Conservation (phyloP, 202 grass and related monocot species). For the Setaria italica region DNA sequence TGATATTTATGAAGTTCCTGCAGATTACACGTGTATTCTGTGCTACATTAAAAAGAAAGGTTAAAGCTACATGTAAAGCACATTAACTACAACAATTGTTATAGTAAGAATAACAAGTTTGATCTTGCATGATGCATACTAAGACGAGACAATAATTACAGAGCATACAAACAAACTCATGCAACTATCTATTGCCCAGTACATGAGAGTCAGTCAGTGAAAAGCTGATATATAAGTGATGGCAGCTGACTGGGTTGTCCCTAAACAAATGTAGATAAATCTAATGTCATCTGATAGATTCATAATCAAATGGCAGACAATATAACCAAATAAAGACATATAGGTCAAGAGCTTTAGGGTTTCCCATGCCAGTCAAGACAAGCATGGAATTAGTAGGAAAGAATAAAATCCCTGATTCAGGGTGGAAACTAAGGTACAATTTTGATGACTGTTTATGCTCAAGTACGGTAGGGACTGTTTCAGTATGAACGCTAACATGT, state of each 20-base stretch:
- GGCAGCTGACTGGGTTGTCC: not conserved
- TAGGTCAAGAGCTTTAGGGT: not conserved
- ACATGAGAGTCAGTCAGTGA: not conserved
- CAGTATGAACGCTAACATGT: not conserved
- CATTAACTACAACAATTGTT: not conserved
- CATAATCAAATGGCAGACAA: not conserved
- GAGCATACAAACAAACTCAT: not conserved
- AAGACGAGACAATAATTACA: not conserved
- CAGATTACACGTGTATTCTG: not conserved
- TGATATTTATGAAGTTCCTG: not conserved
- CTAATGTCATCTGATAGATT: not conserved
- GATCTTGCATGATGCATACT: not conserved
- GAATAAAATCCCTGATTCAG: not conserved
- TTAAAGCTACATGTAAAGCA: not conserved
- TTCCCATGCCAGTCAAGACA: slow-evolving; percentile 8
- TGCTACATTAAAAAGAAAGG: not conserved
- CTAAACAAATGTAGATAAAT: not conserved
- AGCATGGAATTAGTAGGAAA: slow-evolving; percentile 19
- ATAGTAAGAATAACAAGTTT: not conserved
- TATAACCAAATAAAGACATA: not conserved
- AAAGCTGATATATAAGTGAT: not conserved
- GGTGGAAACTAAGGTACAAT: not conserved
- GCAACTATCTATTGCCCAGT: not conserved
- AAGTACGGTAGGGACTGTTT: not conserved
- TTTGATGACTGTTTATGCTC: not conserved